Percentiles rank a stretch among this genome's conserved stretches.
Conservation (phyloP, 2,329 filamentous ascomycete genomes). For the Pseudocercospora crystallina region DNA sequence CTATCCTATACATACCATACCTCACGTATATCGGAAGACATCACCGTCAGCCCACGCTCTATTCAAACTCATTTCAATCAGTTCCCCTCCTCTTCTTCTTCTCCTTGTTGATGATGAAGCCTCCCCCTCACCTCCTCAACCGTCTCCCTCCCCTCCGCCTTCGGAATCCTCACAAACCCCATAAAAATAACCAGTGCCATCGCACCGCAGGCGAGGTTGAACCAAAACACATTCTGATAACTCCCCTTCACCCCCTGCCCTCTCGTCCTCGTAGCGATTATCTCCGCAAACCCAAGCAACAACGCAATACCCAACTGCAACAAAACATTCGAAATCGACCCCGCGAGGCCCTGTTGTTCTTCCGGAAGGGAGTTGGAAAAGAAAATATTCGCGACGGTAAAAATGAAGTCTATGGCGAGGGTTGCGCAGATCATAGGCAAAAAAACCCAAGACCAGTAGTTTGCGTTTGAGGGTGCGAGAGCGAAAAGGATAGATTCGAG, state of each 20-base stretch:
- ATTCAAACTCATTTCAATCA: no score
- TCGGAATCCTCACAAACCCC: conserved; percentile 55
- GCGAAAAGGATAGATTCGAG: conserved; percentile 63
- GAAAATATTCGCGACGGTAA: conserved; percentile 74
- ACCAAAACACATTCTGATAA: conserved; percentile 68
- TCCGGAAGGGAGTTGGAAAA: conserved; percentile 68
- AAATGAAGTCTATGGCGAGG: conserved; percentile 72
- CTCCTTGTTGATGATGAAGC: no score
- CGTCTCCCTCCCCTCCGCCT: conserved; percentile 24
- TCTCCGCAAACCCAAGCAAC: conserved; percentile 68
- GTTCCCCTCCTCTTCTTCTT: no score
- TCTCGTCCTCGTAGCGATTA: conserved; percentile 53
- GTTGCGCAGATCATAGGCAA: conserved; percentile 69
- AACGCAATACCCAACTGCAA: conserved; percentile 72
- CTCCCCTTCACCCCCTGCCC: conserved; percentile 48
- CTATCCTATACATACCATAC: no score
- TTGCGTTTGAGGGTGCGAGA: conserved; percentile 55
- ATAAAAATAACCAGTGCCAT: conserved; percentile 55
- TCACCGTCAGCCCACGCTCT: no score
- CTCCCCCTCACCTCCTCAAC: no score
- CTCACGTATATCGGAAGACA: no score
- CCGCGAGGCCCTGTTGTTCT: conserved; percentile 68
- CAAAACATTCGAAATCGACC: conserved; percentile 68
- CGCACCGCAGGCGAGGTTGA: conserved; percentile 57
- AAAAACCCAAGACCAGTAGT: conserved; percentile 74